These are phyloP conservation scores for Tirmania nivea DNA, from an alignment of 495 filamentous ascomycete species.

Conservation along the genomic window DNA sequence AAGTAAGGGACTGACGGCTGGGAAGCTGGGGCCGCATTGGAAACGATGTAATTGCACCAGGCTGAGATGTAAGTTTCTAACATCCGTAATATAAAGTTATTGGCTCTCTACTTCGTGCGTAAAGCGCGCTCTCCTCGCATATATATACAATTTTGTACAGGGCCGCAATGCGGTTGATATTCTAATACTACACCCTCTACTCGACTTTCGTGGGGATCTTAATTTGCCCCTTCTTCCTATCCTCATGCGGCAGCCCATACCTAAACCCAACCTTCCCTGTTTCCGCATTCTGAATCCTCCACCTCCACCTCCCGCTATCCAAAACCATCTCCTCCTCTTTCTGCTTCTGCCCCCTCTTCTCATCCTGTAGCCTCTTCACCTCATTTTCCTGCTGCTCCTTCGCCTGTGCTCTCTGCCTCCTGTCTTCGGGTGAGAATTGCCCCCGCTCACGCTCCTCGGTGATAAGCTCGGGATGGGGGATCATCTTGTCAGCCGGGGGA, in stretches of 20 bases:
- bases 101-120: too few relatives aligned
- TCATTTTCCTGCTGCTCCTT: constrained; percentile 22
- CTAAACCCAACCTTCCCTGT: constrained; percentile 40
- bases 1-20: too few relatives aligned
- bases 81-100: too few relatives aligned
- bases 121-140: too few relatives aligned
- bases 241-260: constrained; percentile 47
- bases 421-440: constrained; percentile 21
- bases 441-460: constrained; percentile 31
- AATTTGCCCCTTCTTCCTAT: constrained; percentile 48
- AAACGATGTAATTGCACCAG: too few relatives aligned
- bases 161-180: too few relatives aligned
- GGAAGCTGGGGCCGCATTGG: too few relatives aligned
- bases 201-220: constrained; percentile 49
- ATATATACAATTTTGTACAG: too few relatives aligned
- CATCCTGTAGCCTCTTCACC: constrained; percentile 23
- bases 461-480: constrained; percentile 74
- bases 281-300: constrained; percentile 51
- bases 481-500: constrained; percentile 62
- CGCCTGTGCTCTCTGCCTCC: constrained; percentile 23
- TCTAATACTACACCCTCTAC: constrained; percentile 3
- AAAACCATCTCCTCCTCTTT: constrained; percentile 24
- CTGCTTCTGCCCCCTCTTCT: constrained; percentile 24
- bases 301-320: constrained; percentile 49
- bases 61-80: too few relatives aligned